phyloP scores from a whole-genome alignment of 2,329 filamentous ascomycete species.

The Botrytis sinoallii region DNA sequence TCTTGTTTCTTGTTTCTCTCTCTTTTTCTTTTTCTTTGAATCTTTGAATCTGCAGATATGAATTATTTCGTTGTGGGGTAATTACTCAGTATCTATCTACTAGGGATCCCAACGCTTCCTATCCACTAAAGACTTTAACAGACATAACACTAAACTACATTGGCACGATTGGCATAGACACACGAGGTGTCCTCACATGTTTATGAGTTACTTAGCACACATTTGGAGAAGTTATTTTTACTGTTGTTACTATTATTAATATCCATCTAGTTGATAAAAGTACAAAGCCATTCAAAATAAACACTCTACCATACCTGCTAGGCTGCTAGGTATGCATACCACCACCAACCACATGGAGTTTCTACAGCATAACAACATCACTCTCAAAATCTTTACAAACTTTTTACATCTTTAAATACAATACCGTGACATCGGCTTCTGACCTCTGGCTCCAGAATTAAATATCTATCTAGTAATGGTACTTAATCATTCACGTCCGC shows the following conservation, averaged over 20 bases:
- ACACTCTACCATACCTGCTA: too few relatives aligned
- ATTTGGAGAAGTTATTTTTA: background rate
- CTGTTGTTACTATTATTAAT: too few relatives aligned
- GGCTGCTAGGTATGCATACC: background rate
- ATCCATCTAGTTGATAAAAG: too few relatives aligned
- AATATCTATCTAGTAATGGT: conserved; percentile 2
- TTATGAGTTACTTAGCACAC: background rate
- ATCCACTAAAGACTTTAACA: background rate
- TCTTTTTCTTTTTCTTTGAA: background rate
- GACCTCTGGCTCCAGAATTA: background rate
- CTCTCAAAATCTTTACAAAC: background rate
- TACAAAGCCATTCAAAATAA: too few relatives aligned
- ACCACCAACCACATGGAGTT: background rate
- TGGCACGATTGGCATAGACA: background rate
- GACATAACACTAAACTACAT: background rate
- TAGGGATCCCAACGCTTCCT: too few relatives aligned
- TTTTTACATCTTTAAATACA: background rate
- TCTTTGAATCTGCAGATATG: conserved; percentile 1
- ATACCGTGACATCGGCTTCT: background rate
- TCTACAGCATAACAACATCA: background rate
- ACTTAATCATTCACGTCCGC: conserved; percentile 3
- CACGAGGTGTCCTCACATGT: background rate
- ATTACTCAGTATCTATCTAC: background rate
- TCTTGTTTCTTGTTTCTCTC: background rate
- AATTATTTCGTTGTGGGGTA: conserved; percentile 11